Base-by-base conservation (phyloP, 129 eudicot species). In the Centaurea solstitialis region DNA sequence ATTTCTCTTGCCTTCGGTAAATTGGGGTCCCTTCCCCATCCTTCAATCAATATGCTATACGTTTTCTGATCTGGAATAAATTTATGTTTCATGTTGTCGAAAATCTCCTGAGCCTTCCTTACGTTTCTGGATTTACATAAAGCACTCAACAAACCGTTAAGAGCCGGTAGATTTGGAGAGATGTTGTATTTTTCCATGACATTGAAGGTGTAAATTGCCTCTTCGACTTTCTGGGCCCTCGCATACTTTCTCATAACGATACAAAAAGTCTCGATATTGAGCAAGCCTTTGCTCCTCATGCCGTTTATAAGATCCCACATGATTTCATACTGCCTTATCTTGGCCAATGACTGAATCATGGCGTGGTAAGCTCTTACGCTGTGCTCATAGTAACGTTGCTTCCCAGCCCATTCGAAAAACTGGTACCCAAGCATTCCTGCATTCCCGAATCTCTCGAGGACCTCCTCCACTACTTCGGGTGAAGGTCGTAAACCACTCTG, bases 1-100 rank as follows among this genome's bases (percentile, higher is more conserved):
- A 89, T 76, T 75, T 89, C 95, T 77, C 98, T 82, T 20, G 99
- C 99, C 84, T 88, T 93, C 4, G 98, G 98, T 70, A 95, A 85
- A 88, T 93, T 95, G 0, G 99, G 99, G 62, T 84, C 97, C 80
- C 95, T 82, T 73, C 98, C 99, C 98, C 99, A 95, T 11, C 98
- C 99, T 35, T 93, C 95, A 41, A 95, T 86, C 86, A 95, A 84
- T 78, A 95, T 95, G 84, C 98, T 93, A 75, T 90, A 95, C 13
- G 94, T 93, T 86, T 95, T 95, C 37, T 94, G 90, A 83, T 95
- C 99, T 1, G 99, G 93, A 71, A 43, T 10, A 79, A 88, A 95
- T 33, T 87, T 87, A 43, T 86, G 85, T 79, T 88, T 93, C 97
- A 89, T 95, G 71, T 79, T 73, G 77, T 95, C 87, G 80, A 95